Evolutionary conservation across 2,329 filamentous ascomycete genomes (phyloP).

Genomic region (Xylariaceae sp.): DNA sequence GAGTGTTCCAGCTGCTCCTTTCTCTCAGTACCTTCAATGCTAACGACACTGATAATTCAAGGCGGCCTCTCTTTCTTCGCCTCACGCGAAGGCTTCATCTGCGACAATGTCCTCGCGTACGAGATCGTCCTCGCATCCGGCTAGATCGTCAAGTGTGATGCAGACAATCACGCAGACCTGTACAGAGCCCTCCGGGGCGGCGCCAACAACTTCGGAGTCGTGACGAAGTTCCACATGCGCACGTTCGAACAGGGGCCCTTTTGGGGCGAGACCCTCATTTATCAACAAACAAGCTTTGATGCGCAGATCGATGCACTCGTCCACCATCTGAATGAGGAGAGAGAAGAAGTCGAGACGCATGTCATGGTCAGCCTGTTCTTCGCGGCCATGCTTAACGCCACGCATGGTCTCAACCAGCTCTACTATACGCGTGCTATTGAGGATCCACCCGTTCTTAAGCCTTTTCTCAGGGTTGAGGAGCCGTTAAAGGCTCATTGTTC

Average conservation of each 20-base stretch:
- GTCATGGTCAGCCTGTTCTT: slow-evolving; percentile 22
- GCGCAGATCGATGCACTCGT: slow-evolving; percentile 20
- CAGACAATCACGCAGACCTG: slow-evolving; percentile 4
- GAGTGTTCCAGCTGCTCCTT: too few relatives aligned
- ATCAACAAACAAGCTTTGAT: slow-evolving; percentile 17
- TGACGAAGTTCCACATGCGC: slow-evolving; percentile 4
- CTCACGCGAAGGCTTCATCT: slow-evolving; percentile 9
- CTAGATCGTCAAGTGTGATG: slow-evolving; percentile 1
- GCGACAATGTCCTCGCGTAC: slow-evolving; percentile 9
- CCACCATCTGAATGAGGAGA: slow-evolving; percentile 14
- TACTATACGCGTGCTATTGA: too few relatives aligned
- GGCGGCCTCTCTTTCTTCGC: slow-evolving; percentile 15
- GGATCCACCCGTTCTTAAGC: too few relatives aligned
- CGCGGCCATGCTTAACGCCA: too few relatives aligned
- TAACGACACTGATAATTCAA: too few relatives aligned
- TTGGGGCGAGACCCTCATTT: slow-evolving; percentile 19
- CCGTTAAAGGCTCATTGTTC: too few relatives aligned
- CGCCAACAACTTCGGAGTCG: slow-evolving; percentile 8
- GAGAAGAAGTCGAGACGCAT: slow-evolving; percentile 18
- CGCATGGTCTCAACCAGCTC: too few relatives aligned
- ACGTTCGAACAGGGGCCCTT: slow-evolving; percentile 6
- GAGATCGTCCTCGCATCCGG: slow-evolving; percentile 7
- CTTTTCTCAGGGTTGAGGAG: too few relatives aligned
- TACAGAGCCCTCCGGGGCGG: slow-evolving; percentile 4
- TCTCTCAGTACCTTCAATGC: too few relatives aligned